Evolutionary conservation across 176 grass and related monocot genomes (phyloP).

Genomic region (Oryza nivara): DNA sequence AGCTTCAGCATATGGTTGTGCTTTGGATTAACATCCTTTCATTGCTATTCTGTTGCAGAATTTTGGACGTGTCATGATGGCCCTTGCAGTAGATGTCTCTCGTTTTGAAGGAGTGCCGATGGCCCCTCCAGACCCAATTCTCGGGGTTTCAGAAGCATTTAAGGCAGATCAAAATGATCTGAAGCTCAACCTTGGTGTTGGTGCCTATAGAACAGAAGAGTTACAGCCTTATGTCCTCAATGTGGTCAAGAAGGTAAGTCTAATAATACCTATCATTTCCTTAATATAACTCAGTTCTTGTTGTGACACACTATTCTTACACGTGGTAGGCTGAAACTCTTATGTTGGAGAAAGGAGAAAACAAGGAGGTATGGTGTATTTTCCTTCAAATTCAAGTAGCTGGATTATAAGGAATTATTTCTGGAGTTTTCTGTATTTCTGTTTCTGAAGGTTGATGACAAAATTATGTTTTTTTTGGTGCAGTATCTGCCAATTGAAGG

Average conservation of each 20-base stretch:
- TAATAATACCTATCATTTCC: neutral
- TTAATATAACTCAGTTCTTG: neutral
- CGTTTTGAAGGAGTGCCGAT: slow-evolving; percentile 86
- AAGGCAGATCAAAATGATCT: slow-evolving; percentile 78
- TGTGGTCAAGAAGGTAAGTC: slow-evolving; percentile 87
- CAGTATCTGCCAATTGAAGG: slow-evolving; percentile 99
- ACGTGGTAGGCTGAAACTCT: slow-evolving; percentile 73
- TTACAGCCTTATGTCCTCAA: slow-evolving; percentile 83
- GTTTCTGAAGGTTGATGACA: neutral
- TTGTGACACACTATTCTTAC: slow-evolving; percentile 31
- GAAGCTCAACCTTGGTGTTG: slow-evolving; percentile 95
- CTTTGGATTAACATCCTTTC: slow-evolving; percentile 24
- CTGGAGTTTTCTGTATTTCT: neutral
- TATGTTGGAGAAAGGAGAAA: slow-evolving; percentile 95
- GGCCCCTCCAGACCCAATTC: slow-evolving; percentile 96
- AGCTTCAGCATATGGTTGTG: neutral
- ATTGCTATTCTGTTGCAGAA: slow-evolving; percentile 46
- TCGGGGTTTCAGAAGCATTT: slow-evolving; percentile 93
- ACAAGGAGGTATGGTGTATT: slow-evolving; percentile 76
- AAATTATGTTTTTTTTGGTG: slow-evolving; percentile 31
- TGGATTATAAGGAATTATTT: slow-evolving; percentile 17
- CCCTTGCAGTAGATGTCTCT: slow-evolving; percentile 76
- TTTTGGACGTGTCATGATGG: slow-evolving; percentile 49
- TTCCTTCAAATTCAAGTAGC: neutral
- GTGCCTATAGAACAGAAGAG: slow-evolving; percentile 97